These are phyloP conservation scores for Aspergillus eucalypticola DNA, from an alignment of 2,329 filamentous ascomycete species.

Conservation along the genomic window DNA sequence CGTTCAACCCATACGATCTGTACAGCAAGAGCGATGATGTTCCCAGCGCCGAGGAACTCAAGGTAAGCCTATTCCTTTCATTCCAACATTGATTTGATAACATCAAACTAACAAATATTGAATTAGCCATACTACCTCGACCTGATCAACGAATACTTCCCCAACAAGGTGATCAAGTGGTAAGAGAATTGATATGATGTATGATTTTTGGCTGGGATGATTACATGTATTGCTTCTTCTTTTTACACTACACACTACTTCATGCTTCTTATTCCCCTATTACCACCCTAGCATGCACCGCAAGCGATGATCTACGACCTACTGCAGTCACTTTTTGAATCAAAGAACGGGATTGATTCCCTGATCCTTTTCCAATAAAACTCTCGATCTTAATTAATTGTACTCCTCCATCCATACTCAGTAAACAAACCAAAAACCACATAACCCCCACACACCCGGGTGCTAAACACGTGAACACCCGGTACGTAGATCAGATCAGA, in stretches of 20 bases:
- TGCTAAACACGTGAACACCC: not conserved
- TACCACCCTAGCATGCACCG: not conserved
- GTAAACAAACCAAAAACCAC: not conserved
- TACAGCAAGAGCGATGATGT: conserved; percentile 89
- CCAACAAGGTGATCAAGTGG: conserved; percentile 68
- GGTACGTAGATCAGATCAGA: not conserved
- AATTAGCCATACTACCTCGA: conserved; percentile 68
- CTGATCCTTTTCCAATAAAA: not conserved
- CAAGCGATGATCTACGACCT: not conserved
- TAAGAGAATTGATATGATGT: conserved; percentile 39
- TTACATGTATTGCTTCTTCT: not conserved
- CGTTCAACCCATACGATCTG: conserved; percentile 88
- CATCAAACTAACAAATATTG: conserved; percentile 14
- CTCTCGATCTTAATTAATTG: not conserved
- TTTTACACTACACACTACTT: no score
- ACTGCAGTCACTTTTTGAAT: not conserved
- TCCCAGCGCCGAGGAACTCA: conserved; percentile 73
- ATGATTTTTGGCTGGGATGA: not conserved
- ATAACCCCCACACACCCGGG: no score
- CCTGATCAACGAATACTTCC: conserved; percentile 74
- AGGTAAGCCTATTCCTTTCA: conserved; percentile 49
- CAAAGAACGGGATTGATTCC: not conserved
- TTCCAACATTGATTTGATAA: not conserved
- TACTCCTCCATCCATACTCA: not conserved
- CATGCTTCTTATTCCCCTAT: not conserved